Evolutionary conservation across 345 rosid species (phyloP), one percentile per base, ranked within the genome.

Genomic region (Hirschfeldia incana): DNA sequence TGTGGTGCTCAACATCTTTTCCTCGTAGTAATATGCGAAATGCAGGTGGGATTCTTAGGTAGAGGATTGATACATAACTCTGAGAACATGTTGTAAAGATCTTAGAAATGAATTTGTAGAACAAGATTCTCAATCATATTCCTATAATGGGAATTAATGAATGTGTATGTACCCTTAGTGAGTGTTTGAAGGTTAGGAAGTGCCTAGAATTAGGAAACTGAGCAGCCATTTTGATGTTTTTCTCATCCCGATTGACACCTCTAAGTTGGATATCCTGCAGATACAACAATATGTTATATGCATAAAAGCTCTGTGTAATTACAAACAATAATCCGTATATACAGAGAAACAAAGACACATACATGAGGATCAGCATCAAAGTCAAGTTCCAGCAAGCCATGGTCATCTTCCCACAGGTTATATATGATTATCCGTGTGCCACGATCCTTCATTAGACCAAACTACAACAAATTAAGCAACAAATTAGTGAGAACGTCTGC

Each of bases 361-460:
- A 94, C 98, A 68, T 85, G 81, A 12, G 85, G 82, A 76, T 94
- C 94, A 33, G 90, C 53, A 70, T 89, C 90, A 82, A 92, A 94
- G 80, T 92, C 98, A 67, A 94, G 97, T 75, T 94, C 98, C 61
- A 80, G 74, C 46, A 86, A 74, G 71, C 97, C 97, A 84, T 89
- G 83, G 65, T 94, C 98, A 87, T 94, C 92, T 83, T 92, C 97
- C 98, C 98, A 94, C 37, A 94, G 88, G 75, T 94, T 91, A 85
- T 94, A 94, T 73, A 94, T 90, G 37, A 92, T 82, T 80, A 94
- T 84, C 17, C 89, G 84, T 46, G 98, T 94, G 49, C 98, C 98
- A 64, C 82, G 88, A 73, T 87, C 89, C 28, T 84, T 84, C 92
- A 92, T 90, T 73, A 81, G 70, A 82, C 83, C 82, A 75, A 94